Percentiles rank a stretch among this genome's conserved stretches.
Evolutionary conservation across 805 yeast genomes (phyloP).

Genomic region (Kazachstania bromeliacearum): DNA sequence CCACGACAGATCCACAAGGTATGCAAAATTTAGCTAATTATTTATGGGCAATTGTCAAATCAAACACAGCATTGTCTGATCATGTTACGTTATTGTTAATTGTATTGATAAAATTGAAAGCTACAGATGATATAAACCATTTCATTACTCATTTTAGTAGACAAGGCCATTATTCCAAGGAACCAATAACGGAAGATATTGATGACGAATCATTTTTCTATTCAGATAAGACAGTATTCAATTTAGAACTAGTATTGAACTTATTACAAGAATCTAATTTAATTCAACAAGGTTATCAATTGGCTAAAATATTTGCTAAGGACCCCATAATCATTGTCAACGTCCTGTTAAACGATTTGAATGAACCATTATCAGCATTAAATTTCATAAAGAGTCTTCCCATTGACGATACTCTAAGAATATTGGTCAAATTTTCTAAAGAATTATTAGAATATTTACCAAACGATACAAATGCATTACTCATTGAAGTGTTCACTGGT

Average conservation of each 20-base stretch:
- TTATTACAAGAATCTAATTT: constrained; percentile 68
- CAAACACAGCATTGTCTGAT: constrained; percentile 55
- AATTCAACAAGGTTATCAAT: constrained; percentile 51
- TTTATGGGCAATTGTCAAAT: constrained; percentile 48
- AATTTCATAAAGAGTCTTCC: constrained; percentile 57
- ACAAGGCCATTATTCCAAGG: constrained; percentile 18
- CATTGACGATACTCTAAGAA: constrained; percentile 67
- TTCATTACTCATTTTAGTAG: constrained; percentile 41
- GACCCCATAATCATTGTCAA: constrained; percentile 70
- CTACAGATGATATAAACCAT: constrained; percentile 42
- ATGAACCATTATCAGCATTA: constrained; percentile 51
- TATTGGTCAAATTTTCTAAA: constrained; percentile 59
- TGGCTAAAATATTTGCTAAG: constrained; percentile 56
- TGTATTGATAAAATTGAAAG: constrained; percentile 69
- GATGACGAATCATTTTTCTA: constrained; percentile 32
- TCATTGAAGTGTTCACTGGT: constrained; percentile 86
- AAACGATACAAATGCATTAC: constrained; percentile 67
- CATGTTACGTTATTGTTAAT: constrained; percentile 75
- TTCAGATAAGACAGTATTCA: constrained; percentile 36
- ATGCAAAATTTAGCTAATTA: constrained; percentile 52
- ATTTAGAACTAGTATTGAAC: constrained; percentile 55
- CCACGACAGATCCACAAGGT: constrained; percentile 12
- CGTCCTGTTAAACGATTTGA: constrained; percentile 57
- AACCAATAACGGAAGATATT: constrained; percentile 25
- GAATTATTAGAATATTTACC: constrained; percentile 58